A percentile compares a stretch with the other conserved stretches of the same genome.
These are phyloP conservation scores for Dendrobium chrysotoxum DNA, from an alignment of 106 monocot species.

Conservation along the genomic window DNA sequence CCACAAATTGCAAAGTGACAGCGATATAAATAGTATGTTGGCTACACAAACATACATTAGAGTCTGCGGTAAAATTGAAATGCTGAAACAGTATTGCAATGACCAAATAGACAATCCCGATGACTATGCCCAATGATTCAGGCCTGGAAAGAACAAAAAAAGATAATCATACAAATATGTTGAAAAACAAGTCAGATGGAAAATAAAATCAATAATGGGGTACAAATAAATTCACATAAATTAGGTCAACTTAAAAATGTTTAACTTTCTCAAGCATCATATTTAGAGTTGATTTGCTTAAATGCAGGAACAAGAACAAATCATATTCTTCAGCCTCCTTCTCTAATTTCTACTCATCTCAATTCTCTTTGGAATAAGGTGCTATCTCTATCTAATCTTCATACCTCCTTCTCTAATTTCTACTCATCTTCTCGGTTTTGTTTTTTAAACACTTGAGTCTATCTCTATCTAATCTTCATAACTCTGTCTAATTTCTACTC, in stretches of 20 bases:
- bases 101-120: constrained; percentile 83
- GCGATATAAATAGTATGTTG: not conserved
- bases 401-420: not conserved
- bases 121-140: constrained; percentile 85
- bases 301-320: not conserved
- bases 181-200: not conserved
- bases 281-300: not conserved
- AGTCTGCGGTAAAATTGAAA: constrained; percentile 84
- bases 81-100: constrained; percentile 87
- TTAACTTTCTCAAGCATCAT: not conserved
- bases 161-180: not conserved
- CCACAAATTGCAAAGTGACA: not conserved
- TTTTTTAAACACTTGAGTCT: too few species aligned
- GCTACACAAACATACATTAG: constrained; percentile 48
- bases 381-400: not conserved
- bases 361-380: not conserved
- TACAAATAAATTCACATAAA: not conserved
- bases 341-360: too few species aligned
- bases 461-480: not conserved
- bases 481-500: not conserved
- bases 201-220: not conserved
- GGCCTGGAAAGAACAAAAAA: constrained; percentile 52
- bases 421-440: not conserved
- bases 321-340: not conserved
- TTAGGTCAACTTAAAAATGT: not conserved